phyloP scores from a whole-genome alignment of 2,329 filamentous ascomycete species.

The Amphichorda felina region DNA sequence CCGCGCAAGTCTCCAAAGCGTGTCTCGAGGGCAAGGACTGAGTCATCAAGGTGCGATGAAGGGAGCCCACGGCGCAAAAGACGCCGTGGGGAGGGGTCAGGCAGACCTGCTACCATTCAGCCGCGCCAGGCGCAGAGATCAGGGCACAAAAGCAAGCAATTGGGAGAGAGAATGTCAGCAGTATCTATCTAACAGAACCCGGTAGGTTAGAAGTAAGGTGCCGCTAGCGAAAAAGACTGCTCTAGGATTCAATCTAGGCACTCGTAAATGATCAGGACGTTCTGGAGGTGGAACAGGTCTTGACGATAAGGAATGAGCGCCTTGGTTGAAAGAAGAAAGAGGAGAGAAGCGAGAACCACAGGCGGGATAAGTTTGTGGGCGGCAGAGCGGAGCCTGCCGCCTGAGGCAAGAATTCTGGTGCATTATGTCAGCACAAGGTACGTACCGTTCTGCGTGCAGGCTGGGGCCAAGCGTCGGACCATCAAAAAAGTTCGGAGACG shows the following conservation, averaged over 20 bases:
- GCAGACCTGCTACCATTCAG: no score
- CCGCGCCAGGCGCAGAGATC: no score
- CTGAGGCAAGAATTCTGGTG: conserved; percentile 12
- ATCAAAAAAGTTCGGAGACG: conserved; percentile 13
- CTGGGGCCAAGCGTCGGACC: background rate
- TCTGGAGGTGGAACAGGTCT: conserved; percentile 56
- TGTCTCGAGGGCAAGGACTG: no score
- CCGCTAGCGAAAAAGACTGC: conserved; percentile 97
- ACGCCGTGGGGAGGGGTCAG: no score
- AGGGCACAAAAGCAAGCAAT: background rate
- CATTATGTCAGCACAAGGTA: conserved; percentile 6
- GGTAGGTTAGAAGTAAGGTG: conserved; percentile 57
- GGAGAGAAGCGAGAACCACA: conserved; percentile 18
- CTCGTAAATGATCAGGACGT: conserved; percentile 82
- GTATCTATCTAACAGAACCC: conserved; percentile 95
- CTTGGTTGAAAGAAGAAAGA: conserved; percentile 33
- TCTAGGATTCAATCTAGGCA: conserved; percentile 64
- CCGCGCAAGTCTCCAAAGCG: no score
- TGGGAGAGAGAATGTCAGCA: conserved; percentile 53
- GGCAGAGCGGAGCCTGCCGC: no score
- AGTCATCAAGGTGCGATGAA: background rate
- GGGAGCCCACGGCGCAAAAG: background rate
- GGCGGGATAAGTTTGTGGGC: conserved; percentile 4
- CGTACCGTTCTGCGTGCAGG: conserved; percentile 3
- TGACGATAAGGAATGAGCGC: conserved; percentile 94